Evolutionary conservation across 768 basidiomycete genomes (phyloP).

Genomic region (Leccinum longicurvipes): DNA sequence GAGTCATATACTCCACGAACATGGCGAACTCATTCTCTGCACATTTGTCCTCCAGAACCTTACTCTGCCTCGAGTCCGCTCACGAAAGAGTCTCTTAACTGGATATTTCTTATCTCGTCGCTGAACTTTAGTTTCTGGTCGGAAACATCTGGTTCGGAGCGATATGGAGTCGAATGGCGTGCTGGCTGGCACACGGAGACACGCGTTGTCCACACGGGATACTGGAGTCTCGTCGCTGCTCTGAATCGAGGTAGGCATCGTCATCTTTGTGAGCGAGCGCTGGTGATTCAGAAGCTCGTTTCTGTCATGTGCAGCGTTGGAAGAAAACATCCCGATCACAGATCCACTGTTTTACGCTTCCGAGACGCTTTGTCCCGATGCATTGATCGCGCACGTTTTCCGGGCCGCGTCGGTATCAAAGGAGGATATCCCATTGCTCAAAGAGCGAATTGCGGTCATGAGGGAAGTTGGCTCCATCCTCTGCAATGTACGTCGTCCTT

Average conservation of each 20-base stretch:
- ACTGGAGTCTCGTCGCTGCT: constrained; percentile 84
- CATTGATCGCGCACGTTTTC: constrained; percentile 66
- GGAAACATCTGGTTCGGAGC: constrained; percentile 49
- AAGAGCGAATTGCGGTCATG: constrained; percentile 71
- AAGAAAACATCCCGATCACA: constrained; percentile 72
- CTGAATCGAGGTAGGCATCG: constrained; percentile 65
- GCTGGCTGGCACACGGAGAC: constrained; percentile 56
- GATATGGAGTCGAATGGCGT: constrained; percentile 81
- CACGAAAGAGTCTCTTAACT: constrained; percentile 63
- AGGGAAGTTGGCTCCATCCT: constrained; percentile 74
- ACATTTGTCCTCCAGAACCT: constrained; percentile 68
- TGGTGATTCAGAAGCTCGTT: background rate
- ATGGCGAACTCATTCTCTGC: constrained; percentile 68
- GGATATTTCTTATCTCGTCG: constrained; percentile 86
- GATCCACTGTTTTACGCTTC: constrained; percentile 77
- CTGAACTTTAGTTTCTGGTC: constrained; percentile 94
- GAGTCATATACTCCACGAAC: constrained; percentile 77
- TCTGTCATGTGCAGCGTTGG: constrained; percentile 51
- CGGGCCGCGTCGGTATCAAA: constrained; percentile 51
- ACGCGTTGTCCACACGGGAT: constrained; percentile 68
- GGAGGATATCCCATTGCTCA: constrained; percentile 68
- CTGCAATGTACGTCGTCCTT: constrained; percentile 49
- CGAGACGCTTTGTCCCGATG: constrained; percentile 66
- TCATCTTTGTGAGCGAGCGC: background rate
- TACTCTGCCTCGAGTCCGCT: constrained; percentile 50